These are phyloP conservation scores for Aspergillus thermomutatus DNA, from an alignment of 2,329 filamentous ascomycete species.

Conservation along the genomic window DNA sequence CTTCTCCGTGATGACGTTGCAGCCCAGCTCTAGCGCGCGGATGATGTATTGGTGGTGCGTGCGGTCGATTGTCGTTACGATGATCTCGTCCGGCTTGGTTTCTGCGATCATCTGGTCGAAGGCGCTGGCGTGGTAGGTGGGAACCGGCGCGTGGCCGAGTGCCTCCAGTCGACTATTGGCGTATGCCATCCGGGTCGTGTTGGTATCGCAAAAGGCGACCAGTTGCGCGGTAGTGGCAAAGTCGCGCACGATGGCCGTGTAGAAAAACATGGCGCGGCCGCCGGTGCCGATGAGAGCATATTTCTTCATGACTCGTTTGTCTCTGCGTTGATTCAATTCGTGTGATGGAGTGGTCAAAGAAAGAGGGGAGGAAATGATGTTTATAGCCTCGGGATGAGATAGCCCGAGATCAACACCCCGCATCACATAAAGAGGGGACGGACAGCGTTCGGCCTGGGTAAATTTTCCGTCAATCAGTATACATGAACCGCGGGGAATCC, in stretches of 20 bases:
- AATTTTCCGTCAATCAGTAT: not conserved
- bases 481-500: not conserved
- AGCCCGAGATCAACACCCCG: not conserved
- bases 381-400: not conserved
- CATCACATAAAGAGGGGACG: not conserved
- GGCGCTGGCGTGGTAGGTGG: conserved; percentile 52
- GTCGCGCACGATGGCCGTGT: conserved; percentile 54
- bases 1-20: conserved; percentile 62
- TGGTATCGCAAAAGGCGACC: conserved; percentile 59
- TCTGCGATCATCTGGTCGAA: conserved; percentile 58
- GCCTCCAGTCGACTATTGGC: conserved; percentile 41
- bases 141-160: conserved; percentile 49
- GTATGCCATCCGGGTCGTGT: conserved; percentile 57
- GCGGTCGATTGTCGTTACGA: conserved; percentile 62
- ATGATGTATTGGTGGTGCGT: conserved; percentile 61
- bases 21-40: conserved; percentile 57
- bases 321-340: too few relatives aligned
- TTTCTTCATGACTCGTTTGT: conserved; percentile 1
- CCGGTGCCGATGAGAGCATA: conserved; percentile 51
- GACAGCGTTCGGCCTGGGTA: not conserved
- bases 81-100: conserved; percentile 58
- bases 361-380: not conserved
- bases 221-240: conserved; percentile 51
- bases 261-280: conserved; percentile 60
- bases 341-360: not conserved